phyloP scores from a whole-genome alignment of 441 rosid species.

The Aleurites moluccanus region DNA sequence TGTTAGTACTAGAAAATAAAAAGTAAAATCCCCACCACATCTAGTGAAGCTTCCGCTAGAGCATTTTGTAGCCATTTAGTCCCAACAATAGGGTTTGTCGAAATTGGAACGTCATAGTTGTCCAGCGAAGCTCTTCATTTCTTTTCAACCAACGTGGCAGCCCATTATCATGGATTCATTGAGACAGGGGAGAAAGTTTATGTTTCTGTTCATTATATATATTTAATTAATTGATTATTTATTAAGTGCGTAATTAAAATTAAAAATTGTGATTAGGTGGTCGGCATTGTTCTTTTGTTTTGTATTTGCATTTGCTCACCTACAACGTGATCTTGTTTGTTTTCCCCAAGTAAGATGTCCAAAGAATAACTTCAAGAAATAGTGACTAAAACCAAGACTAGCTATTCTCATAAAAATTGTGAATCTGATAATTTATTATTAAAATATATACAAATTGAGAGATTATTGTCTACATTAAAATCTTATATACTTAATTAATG shows the following conservation, averaged over 20 bases:
- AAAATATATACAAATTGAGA: too few species aligned
- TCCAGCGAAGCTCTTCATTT: conserved; percentile 14
- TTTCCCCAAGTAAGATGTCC: conserved; percentile 3
- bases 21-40: conserved; percentile 1
- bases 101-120: conserved; percentile 17
- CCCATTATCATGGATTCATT: conserved; percentile 16
- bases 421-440: background rate
- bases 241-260: conserved; percentile 14
- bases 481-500: too few species aligned
- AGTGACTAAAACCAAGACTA: background rate
- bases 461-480: too few species aligned
- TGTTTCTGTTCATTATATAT: conserved; percentile 6
- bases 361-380: conserved; percentile 18
- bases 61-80: conserved; percentile 22
- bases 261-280: conserved; percentile 19
- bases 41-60: conserved; percentile 26
- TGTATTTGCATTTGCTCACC: background rate
- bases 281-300: conserved; percentile 14
- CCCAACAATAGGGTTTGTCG: conserved; percentile 17
- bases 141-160: conserved; percentile 27
- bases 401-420: background rate
- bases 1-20: background rate
- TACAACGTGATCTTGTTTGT: conserved; percentile 17
- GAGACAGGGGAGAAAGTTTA: background rate
- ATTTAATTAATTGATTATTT: too few species aligned